Percentiles rank a stretch among this genome's conserved stretches.
Conservation (phyloP, 371 early-diverging fungal species). For the Mortierella sp. region DNA sequence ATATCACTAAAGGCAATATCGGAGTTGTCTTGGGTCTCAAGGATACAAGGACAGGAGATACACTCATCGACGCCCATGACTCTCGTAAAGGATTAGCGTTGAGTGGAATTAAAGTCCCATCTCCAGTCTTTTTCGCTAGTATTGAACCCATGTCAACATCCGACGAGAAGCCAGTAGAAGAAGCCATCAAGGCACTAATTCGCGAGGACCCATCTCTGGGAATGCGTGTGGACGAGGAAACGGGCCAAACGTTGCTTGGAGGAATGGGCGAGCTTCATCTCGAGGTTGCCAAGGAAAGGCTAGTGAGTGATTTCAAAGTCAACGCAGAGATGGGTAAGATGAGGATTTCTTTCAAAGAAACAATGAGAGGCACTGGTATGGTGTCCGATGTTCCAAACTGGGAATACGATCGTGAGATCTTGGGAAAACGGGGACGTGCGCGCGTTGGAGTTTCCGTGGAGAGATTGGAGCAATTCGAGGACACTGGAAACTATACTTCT, state of each 20-base stretch:
- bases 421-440: constrained; percentile 80
- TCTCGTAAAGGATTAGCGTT: constrained; percentile 70
- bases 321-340: constrained; percentile 88
- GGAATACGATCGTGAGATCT: constrained; percentile 76
- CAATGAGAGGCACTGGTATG: constrained; percentile 58
- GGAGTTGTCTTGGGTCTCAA: constrained; percentile 92
- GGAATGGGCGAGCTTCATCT: constrained; percentile 98
- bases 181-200: constrained; percentile 80
- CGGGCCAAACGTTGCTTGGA: constrained; percentile 90
- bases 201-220: constrained; percentile 94
- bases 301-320: constrained; percentile 84
- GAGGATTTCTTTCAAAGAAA: constrained; percentile 91
- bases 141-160: constrained; percentile 83
- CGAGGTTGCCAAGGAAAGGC: constrained; percentile 88
- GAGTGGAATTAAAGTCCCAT: constrained; percentile 85
- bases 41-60: constrained; percentile 93
- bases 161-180: constrained; percentile 82
- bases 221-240: constrained; percentile 82
- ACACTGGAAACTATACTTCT: not conserved
- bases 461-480: constrained; percentile 59
- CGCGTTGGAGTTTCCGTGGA: constrained; percentile 68
- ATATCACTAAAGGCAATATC: constrained; percentile 87
- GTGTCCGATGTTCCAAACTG: constrained; percentile 40
- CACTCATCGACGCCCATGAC: constrained; percentile 76
- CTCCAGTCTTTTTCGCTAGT: constrained; percentile 92